These are phyloP conservation scores for Diphasiastrum complanatum DNA, from an alignment of 83 land plant species.

Conservation along the genomic window DNA sequence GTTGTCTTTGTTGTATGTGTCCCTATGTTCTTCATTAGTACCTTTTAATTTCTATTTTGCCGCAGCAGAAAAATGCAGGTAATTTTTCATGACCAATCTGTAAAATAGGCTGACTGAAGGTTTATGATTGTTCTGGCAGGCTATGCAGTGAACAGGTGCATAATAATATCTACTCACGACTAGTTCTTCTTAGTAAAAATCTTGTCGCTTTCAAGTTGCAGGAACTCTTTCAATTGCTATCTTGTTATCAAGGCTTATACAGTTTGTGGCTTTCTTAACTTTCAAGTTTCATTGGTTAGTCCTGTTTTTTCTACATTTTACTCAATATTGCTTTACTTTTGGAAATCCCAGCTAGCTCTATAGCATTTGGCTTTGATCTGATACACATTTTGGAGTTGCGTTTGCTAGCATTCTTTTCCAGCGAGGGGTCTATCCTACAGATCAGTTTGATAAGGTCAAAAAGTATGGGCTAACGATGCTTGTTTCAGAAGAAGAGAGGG, in stretches of 20 bases:
- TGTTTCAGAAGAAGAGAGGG: conserved; percentile 69
- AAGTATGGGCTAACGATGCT: conserved; percentile 93
- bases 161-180: not conserved
- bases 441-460: conserved; percentile 74
- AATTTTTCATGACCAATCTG: no score
- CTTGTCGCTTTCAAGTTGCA: no score
- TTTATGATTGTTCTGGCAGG: conserved; percentile 7
- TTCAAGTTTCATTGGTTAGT: no score
- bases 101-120: not conserved
- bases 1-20: no score
- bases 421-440: conserved; percentile 81
- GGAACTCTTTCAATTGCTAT: no score
- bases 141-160: conserved; percentile 7
- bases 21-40: no score
- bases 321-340: no score
- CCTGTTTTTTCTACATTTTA: no score
- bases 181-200: no score
- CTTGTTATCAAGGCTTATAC: no score
- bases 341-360: not conserved
- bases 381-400: not conserved
- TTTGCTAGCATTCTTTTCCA: conserved; percentile 75
- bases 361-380: not conserved
- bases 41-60: no score
- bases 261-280: no score
- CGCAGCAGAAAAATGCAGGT: not conserved